phyloP scores from a whole-genome alignment of 1,284 basidiomycete species.

The Quambalaria eucalypti region DNA sequence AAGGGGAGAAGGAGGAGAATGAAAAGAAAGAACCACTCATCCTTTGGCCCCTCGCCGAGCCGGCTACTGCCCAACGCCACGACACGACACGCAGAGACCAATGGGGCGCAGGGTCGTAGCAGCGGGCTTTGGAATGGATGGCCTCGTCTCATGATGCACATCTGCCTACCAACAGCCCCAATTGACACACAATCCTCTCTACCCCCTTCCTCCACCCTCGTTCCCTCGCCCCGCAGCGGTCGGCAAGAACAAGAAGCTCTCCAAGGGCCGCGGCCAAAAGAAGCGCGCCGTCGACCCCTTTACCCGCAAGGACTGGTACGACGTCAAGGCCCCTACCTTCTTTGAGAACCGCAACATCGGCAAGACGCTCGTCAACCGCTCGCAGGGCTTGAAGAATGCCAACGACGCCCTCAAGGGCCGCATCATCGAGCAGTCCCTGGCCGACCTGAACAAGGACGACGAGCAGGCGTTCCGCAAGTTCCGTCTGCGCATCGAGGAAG shows the following conservation, averaged over 20 bases:
- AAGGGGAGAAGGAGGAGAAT: too few species aligned
- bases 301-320: conserved; percentile 99
- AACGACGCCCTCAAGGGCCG: conserved; percentile 97
- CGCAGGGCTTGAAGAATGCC: conserved; percentile 96
- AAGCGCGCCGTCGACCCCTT: conserved; percentile 99
- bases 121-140: too few species aligned
- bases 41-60: too few species aligned
- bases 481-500: conserved; percentile 91
- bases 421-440: conserved; percentile 90
- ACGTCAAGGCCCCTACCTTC: conserved; percentile 96
- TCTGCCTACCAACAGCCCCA: too few species aligned
- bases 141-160: too few species aligned
- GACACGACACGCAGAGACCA: too few species aligned
- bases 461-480: conserved; percentile 99
- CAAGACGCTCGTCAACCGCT: conserved; percentile 97
- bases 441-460: conserved; percentile 98
- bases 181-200: too few species aligned
- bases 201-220: background rate
- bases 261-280: conserved; percentile 97
- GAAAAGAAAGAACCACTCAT: too few species aligned
- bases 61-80: too few species aligned
- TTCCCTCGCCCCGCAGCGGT: conserved; percentile 33
- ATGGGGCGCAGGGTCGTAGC: too few species aligned
- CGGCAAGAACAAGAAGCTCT: conserved; percentile 90
- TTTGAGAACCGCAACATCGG: conserved; percentile 95